Conservation (phyloP, 164 flowering plant genomes). For the Santalum album region DNA sequence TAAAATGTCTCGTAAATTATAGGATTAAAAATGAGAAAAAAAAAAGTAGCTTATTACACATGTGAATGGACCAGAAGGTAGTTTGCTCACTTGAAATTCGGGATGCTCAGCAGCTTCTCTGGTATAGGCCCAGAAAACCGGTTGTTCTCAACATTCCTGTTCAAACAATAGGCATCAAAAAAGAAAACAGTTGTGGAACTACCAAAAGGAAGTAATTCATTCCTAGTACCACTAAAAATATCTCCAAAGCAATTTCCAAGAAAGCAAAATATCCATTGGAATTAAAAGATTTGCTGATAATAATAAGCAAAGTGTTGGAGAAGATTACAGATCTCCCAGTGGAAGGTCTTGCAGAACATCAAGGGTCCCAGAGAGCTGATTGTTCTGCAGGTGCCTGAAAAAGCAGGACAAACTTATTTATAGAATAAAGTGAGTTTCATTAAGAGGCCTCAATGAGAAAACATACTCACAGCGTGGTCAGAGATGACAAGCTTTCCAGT, state of each 20-base stretch:
- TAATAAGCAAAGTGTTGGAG: no score
- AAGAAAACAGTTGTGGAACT: no score
- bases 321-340: constrained; percentile 59
- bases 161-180: neutral
- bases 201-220: no score
- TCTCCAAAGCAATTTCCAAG: no score
- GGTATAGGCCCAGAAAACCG: constrained; percentile 80
- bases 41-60: no score
- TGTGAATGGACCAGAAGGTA: no score
- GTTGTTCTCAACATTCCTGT: constrained; percentile 84
- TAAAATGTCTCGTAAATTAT: no score
- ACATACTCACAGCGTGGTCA: constrained; percentile 62
- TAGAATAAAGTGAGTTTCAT: neutral
- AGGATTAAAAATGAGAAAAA: no score
- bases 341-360: constrained; percentile 85
- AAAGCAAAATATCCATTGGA: no score
- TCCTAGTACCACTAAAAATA: no score
- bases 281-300: no score
- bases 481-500: constrained; percentile 32
- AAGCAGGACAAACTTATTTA: constrained; percentile 9
- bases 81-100: constrained; percentile 55
- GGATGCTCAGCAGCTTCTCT: constrained; percentile 55
- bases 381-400: constrained; percentile 79
- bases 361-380: constrained; percentile 78
- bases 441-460: neutral